Conservation (phyloP, 768 basidiomycete genomes). For the Lactarius psammicola region DNA sequence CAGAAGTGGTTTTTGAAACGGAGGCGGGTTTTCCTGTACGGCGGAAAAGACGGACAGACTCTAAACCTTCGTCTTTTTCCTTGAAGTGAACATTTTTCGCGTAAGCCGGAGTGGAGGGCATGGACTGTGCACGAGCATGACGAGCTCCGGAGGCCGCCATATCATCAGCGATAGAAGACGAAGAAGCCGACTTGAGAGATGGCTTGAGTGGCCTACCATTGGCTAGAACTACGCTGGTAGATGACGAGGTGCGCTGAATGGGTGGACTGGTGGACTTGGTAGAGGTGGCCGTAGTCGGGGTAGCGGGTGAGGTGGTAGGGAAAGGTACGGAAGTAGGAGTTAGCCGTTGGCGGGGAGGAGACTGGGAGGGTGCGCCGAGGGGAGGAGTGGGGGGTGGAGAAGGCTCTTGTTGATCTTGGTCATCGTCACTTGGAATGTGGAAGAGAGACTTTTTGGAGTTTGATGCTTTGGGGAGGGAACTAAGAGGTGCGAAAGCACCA, state of each 20-base stretch:
- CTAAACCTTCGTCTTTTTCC: conserved; percentile 55
- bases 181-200: conserved; percentile 68
- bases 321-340: conserved; percentile 10
- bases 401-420: conserved; percentile 23
- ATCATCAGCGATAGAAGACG: conserved; percentile 46
- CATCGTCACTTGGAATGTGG: conserved; percentile 27
- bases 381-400: conserved; percentile 24
- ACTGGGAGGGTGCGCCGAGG: background rate
- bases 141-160: conserved; percentile 32
- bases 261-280: conserved; percentile 4
- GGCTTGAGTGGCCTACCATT: conserved; percentile 88
- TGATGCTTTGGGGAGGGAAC: conserved; percentile 14
- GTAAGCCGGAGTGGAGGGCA: conserved; percentile 54
- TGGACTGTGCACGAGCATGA: conserved; percentile 48
- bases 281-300: background rate
- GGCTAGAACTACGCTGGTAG: conserved; percentile 49
- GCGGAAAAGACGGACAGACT: conserved; percentile 59
- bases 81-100: conserved; percentile 89
- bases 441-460: conserved; percentile 24
- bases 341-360: background rate
- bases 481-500: conserved; percentile 25
- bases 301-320: conserved; percentile 11
- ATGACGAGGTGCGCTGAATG: conserved; percentile 31
- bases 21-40: conserved; percentile 69
- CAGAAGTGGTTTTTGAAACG: conserved; percentile 47